Evolutionary conservation across 495 filamentous ascomycete species (phyloP).

Genomic region (Collariella sp.): DNA sequence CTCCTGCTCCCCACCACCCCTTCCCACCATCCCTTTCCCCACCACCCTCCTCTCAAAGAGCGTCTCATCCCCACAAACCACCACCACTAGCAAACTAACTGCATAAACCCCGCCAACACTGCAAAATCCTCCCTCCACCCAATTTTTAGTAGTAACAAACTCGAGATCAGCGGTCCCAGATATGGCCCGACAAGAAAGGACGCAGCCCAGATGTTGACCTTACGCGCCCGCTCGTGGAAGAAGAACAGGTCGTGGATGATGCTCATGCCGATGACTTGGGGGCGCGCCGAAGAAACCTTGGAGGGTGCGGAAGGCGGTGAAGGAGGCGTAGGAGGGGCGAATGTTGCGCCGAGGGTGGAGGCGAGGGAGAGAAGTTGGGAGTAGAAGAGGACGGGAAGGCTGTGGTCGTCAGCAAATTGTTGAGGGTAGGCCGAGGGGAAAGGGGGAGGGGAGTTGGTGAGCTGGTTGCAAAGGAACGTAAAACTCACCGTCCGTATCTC

Average conservation of each 20-base stretch:
- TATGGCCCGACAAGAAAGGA: conserved; percentile 49
- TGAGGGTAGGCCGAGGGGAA: background rate
- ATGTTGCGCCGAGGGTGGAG: conserved; percentile 23
- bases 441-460: background rate
- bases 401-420: too few species aligned
- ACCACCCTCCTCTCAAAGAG: conserved; percentile 29
- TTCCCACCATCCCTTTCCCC: background rate
- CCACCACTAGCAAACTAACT: conserved; percentile 34
- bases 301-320: conserved; percentile 44
- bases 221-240: conserved; percentile 51
- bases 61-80: conserved; percentile 43
- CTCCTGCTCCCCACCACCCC: background rate
- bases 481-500: conserved; percentile 29
- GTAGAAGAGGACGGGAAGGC: conserved; percentile 46
- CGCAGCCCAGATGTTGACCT: conserved; percentile 53
- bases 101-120: conserved; percentile 41
- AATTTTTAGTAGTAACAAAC: conserved; percentile 34
- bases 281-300: conserved; percentile 41
- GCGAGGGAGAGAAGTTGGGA: conserved; percentile 42
- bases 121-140: conserved; percentile 41
- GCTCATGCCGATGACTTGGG: conserved; percentile 50
- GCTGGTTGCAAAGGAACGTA: background rate
- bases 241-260: conserved; percentile 51
- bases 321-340: conserved; percentile 38
- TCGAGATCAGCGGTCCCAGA: conserved; percentile 48